phyloP scores from a whole-genome alignment of 306 rosid genomes.

The Lithocarpus polystachyus region DNA sequence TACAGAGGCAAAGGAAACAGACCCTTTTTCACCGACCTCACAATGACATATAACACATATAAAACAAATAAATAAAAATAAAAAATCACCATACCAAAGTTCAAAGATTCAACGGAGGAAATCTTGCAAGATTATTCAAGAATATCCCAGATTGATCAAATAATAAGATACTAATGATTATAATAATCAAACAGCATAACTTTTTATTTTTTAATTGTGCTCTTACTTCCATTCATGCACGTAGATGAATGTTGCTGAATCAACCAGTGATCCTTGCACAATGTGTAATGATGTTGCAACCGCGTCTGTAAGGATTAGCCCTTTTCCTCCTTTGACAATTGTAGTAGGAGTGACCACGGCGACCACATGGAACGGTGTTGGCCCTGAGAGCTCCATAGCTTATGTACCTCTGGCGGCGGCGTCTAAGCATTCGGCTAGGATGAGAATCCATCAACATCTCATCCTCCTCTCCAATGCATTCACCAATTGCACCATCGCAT shows the following conservation, averaged over 20 bases:
- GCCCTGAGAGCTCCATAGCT: conserved; percentile 33
- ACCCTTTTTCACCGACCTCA: conserved; percentile 1
- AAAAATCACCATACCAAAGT: background rate
- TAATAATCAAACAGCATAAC: background rate
- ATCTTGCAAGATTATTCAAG: background rate
- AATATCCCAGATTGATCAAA: background rate
- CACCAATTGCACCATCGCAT: conserved; percentile 7
- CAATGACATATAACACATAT: background rate
- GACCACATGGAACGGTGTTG: conserved; percentile 31
- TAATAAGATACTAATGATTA: no score
- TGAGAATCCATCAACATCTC: conserved; percentile 44
- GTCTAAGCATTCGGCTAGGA: background rate
- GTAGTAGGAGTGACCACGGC: conserved; percentile 55
- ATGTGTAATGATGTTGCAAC: conserved; percentile 38
- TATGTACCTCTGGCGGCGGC: conserved; percentile 4
- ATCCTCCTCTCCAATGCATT: conserved; percentile 32
- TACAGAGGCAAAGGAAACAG: background rate
- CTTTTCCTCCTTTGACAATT: conserved; percentile 20
- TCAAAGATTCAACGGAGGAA: background rate
- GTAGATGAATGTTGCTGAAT: background rate
- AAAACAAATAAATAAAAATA: background rate
- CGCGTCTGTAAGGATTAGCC: conserved; percentile 49
- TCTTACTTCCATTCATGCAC: background rate
- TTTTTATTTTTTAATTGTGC: background rate
- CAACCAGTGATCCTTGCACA: conserved; percentile 45